Conservation (phyloP, 257 asterid genomes). For the Gardenia jasminoides region DNA sequence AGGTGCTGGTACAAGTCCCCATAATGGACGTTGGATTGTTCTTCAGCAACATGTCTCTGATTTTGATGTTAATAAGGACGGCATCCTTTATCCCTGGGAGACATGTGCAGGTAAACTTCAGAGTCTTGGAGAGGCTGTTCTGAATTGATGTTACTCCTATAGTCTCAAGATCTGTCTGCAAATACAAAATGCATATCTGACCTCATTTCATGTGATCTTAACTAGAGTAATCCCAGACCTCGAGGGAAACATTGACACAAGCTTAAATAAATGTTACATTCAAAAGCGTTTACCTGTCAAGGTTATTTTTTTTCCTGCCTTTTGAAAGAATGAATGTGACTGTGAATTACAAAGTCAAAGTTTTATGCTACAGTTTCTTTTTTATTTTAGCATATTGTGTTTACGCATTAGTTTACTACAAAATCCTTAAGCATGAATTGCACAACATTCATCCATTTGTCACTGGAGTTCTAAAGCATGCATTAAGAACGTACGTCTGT, state of each 20-base stretch:
- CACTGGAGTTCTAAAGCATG: no score
- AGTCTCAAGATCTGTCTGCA: not conserved
- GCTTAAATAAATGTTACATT: conserved; percentile 36
- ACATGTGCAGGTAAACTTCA: conserved; percentile 29
- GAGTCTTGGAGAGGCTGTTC: not conserved
- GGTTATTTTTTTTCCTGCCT: conserved; percentile 1
- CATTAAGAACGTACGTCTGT: no score
- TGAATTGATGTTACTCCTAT: not conserved
- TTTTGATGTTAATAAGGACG: conserved; percentile 50
- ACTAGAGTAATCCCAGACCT: not conserved
- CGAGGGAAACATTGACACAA: not conserved
- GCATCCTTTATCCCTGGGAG: conserved; percentile 72
- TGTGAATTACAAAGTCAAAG: no score
- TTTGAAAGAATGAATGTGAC: no score
- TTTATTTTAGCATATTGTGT: no score
- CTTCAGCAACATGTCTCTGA: conserved; percentile 44
- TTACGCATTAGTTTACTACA: no score
- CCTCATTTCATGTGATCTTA: not conserved
- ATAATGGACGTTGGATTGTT: conserved; percentile 43
- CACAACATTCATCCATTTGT: no score
- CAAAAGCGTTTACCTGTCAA: conserved; percentile 47
- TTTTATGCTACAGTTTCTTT: no score
- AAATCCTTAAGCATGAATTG: no score
- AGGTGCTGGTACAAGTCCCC: no score
- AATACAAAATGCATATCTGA: not conserved